Conservation (phyloP, 2,329 filamentous ascomycete genomes). For the Ophiostoma tasmaniense region DNA sequence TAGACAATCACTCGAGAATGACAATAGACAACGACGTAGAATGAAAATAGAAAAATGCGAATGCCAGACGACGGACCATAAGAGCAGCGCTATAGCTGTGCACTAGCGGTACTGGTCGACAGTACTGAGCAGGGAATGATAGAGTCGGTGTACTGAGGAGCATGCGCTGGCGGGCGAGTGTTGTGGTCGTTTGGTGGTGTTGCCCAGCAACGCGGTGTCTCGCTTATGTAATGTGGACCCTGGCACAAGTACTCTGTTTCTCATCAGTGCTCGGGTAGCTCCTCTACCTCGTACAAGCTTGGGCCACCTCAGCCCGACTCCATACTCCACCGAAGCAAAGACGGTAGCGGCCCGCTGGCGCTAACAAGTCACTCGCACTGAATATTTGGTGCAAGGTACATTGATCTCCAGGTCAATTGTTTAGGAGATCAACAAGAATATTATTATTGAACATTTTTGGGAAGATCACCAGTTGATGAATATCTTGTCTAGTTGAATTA, state of each 20-base stretch:
- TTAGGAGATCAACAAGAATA: background rate
- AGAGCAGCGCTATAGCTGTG: background rate
- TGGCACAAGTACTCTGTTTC: background rate
- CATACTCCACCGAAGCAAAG: background rate
- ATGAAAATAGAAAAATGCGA: background rate
- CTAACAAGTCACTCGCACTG: background rate
- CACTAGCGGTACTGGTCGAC: background rate
- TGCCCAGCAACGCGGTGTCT: background rate
- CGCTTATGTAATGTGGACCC: background rate
- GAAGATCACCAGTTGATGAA: background rate
- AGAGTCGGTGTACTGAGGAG: conserved; percentile 2
- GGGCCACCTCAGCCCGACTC: background rate
- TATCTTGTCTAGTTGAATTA: background rate
- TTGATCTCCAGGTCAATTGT: background rate
- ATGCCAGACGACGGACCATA: background rate
- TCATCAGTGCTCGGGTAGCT: no score
- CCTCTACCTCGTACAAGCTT: background rate
- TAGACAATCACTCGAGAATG: background rate
- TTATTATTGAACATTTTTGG: background rate
- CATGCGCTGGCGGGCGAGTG: background rate
- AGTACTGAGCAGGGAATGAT: background rate
- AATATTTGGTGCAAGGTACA: background rate
- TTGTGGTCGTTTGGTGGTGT: background rate
- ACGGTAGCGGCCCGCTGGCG: background rate
- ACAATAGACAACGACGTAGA: background rate